Percentiles rank a stretch among this genome's conserved stretches.
Conservation (phyloP, 2,329 filamentous ascomycete species). For the Ophiostoma ips region DNA sequence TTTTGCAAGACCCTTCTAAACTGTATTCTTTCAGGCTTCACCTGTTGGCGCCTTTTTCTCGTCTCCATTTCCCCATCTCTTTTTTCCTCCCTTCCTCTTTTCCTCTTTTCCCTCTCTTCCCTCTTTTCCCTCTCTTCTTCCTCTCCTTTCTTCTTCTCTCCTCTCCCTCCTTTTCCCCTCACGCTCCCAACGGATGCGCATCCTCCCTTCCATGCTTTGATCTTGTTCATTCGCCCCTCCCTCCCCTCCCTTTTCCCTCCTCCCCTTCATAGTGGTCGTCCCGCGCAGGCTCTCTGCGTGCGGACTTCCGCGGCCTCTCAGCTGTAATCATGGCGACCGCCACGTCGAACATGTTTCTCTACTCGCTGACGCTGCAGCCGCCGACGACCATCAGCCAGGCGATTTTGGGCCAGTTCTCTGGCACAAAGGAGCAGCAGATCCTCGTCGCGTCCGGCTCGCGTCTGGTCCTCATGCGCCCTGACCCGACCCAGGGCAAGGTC, state of each 20-base stretch:
- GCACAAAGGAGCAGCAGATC: slow-evolving; percentile 96
- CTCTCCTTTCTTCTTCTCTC: neutral
- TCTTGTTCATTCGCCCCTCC: neutral
- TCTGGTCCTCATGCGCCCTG: slow-evolving; percentile 74
- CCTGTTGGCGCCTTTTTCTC: too few relatives aligned
- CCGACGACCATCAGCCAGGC: slow-evolving; percentile 82
- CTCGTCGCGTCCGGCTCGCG: slow-evolving; percentile 84
- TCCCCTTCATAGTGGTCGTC: slow-evolving; percentile 12
- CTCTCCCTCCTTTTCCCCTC: neutral
- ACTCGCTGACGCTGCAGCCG: slow-evolving; percentile 89
- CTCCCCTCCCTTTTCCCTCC: neutral
- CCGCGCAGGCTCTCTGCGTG: slow-evolving; percentile 21
- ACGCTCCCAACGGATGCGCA: neutral
- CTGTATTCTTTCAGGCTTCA: neutral
- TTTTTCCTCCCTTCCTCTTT: neutral
- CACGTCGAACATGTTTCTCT: slow-evolving; percentile 96
- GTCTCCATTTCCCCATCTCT: too few relatives aligned
- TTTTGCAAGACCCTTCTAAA: slow-evolving; percentile 6
- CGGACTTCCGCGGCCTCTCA: slow-evolving; percentile 30
- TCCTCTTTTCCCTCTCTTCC: neutral
- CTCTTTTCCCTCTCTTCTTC: neutral
- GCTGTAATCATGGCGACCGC: slow-evolving; percentile 62
- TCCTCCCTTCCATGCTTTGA: slow-evolving; percentile 6
- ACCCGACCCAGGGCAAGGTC: slow-evolving; percentile 74
- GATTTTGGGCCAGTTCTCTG: slow-evolving; percentile 86